Percentiles rank a stretch among this genome's conserved stretches.
These are phyloP conservation scores for Gonapodya sp. DNA, from an alignment of 192 early-diverging fungal genomes.

Conservation along the genomic window DNA sequence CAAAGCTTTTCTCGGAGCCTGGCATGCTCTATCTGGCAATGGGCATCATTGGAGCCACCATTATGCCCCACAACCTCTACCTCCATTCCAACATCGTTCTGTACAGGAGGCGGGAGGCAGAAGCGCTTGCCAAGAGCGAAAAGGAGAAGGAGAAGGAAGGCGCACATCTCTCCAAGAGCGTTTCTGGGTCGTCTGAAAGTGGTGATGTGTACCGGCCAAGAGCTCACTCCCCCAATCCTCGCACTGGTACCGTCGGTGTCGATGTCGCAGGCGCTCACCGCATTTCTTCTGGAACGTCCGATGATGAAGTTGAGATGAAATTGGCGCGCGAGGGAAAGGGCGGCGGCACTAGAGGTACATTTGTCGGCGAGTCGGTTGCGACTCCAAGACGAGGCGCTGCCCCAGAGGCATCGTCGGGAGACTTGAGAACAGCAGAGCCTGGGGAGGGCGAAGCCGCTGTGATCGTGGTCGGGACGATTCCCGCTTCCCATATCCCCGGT, in stretches of 20 bases:
- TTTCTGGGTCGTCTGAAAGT: background rate
- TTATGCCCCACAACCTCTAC: conserved; percentile 84
- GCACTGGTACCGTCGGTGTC: background rate
- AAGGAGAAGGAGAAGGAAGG: background rate
- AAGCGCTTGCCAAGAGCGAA: background rate
- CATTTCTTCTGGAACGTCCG: background rate
- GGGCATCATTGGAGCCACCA: conserved; percentile 74
- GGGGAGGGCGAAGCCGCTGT: too few species aligned
- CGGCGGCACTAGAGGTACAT: background rate
- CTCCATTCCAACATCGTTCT: conserved; percentile 69
- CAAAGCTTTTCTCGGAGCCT: background rate
- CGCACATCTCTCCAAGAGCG: background rate
- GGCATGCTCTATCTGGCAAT: conserved; percentile 59
- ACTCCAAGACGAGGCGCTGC: background rate
- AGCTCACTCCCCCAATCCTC: background rate
- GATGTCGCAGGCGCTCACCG: background rate
- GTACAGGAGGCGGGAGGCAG: conserved; percentile 25
- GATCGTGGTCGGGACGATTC: background rate
- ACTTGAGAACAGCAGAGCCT: too few species aligned
- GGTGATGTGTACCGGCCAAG: background rate
- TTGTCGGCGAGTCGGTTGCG: background rate
- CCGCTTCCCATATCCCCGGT: background rate
- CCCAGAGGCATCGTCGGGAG: background rate
- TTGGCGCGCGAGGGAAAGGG: background rate
- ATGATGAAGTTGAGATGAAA: background rate